A percentile compares a stretch with the other conserved stretches of the same genome.
Evolutionary conservation across 1,284 basidiomycete genomes (phyloP).

Genomic region (Apiotrichum veenhuisii): DNA sequence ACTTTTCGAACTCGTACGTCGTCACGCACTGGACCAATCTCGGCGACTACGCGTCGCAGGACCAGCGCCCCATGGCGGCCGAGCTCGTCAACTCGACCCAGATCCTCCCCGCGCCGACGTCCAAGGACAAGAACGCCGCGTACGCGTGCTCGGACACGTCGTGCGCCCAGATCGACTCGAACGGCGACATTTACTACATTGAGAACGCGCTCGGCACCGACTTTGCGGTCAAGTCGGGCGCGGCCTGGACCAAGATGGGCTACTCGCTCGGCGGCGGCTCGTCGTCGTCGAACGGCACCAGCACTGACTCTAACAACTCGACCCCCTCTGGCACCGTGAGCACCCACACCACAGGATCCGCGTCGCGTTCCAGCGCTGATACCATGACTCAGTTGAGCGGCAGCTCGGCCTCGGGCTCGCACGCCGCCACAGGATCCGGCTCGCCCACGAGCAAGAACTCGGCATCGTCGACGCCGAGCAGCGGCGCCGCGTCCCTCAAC

Average conservation of each 20-base stretch:
- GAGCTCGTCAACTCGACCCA: slow-evolving; percentile 66
- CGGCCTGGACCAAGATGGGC: slow-evolving; percentile 45
- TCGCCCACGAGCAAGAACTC: slow-evolving; percentile 8
- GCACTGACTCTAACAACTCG: not conserved
- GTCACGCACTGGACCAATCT: slow-evolving; percentile 54
- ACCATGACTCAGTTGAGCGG: not conserved
- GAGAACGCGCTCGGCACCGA: slow-evolving; percentile 53
- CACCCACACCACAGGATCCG: slow-evolving; percentile 12
- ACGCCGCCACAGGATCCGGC: not conserved
- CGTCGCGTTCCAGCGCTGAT: slow-evolving; percentile 4
- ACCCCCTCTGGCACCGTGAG: slow-evolving; percentile 13
- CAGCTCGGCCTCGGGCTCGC: not conserved
- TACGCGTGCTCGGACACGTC: slow-evolving; percentile 69
- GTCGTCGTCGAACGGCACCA: slow-evolving; percentile 6
- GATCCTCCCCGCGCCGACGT: slow-evolving; percentile 62
- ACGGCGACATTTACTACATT: slow-evolving; percentile 66
- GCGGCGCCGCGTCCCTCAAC: not conserved
- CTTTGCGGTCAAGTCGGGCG: slow-evolving; percentile 42
- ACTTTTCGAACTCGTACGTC: slow-evolving; percentile 71
- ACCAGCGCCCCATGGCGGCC: slow-evolving; percentile 38
- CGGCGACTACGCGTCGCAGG: slow-evolving; percentile 30
- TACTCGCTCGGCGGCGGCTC: slow-evolving; percentile 29
- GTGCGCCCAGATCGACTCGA: slow-evolving; percentile 70
- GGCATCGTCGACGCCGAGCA: not conserved
- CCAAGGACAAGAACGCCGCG: slow-evolving; percentile 62